Evolutionary conservation across 2,329 filamentous ascomycete species (phyloP).

Genomic region (Clonostachys byssicola): DNA sequence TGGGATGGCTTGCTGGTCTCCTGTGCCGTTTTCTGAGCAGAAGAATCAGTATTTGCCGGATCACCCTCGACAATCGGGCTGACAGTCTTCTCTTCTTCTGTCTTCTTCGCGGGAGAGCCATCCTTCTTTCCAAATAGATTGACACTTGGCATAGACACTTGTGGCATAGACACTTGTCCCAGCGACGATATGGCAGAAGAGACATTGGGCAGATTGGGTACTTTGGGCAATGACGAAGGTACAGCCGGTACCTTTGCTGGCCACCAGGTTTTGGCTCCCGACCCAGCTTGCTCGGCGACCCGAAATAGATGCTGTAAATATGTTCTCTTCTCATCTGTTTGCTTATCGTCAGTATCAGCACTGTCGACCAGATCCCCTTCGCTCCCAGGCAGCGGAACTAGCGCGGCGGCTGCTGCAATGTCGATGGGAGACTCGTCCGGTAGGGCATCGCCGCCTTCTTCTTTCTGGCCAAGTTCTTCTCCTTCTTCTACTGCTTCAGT

Average conservation of each 20-base stretch:
- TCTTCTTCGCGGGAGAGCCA: no score
- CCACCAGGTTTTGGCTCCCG: slow-evolving; percentile 37
- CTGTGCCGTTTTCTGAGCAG: no score
- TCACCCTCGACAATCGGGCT: no score
- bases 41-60: no score
- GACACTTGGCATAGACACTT: no score
- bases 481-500: slow-evolving; percentile 8
- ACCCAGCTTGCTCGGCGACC: slow-evolving; percentile 43
- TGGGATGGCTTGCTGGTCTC: no score
- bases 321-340: slow-evolving; percentile 27
- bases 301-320: slow-evolving; percentile 46
- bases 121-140: no score
- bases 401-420: slow-evolving; percentile 45
- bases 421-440: slow-evolving; percentile 43
- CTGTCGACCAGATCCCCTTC: slow-evolving; percentile 22
- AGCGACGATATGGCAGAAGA: slow-evolving; percentile 20
- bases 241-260: slow-evolving; percentile 32
- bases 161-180: slow-evolving; percentile 20
- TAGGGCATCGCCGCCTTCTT: slow-evolving; percentile 9
- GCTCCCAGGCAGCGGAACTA: slow-evolving; percentile 41
- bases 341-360: slow-evolving; percentile 17
- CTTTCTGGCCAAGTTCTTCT: background rate
- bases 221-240: slow-evolving; percentile 23
- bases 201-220: slow-evolving; percentile 23
- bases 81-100: no score